Evolutionary conservation across 2,329 filamentous ascomycete genomes (phyloP).

Genomic region (Tolypocladium guangdongense): DNA sequence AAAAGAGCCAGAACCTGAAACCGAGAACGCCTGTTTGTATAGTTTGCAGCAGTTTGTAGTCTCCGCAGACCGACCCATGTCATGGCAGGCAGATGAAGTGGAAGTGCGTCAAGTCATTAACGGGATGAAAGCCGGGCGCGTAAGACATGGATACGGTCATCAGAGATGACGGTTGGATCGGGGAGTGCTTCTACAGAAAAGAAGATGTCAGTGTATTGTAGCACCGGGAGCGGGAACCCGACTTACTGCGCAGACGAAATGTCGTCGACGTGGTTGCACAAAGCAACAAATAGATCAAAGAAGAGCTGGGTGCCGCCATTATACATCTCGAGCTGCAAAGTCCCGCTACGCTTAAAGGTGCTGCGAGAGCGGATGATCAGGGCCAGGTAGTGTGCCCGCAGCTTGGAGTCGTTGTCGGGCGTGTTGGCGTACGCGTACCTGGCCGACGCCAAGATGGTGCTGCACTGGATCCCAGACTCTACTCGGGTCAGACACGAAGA

Average conservation of each 20-base stretch:
- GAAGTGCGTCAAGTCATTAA: constrained; percentile 12
- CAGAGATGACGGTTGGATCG: constrained; percentile 35
- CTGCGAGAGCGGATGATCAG: constrained; percentile 80
- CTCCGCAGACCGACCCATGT: neutral
- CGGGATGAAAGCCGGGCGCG: neutral
- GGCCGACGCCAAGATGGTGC: constrained; percentile 78
- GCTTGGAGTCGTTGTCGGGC: constrained; percentile 79
- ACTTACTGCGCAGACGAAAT: constrained; percentile 47
- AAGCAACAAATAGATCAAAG: constrained; percentile 87
- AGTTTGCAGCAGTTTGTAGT: neutral
- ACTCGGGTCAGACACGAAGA: neutral
- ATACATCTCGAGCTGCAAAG: constrained; percentile 94
- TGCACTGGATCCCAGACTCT: constrained; percentile 71
- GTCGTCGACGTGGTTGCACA: constrained; percentile 81
- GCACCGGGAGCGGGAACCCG: neutral
- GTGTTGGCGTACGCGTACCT: constrained; percentile 84
- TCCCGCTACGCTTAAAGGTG: constrained; percentile 88
- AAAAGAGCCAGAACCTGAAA: constrained; percentile 4
- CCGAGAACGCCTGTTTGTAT: constrained; percentile 1
- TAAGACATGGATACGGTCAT: neutral
- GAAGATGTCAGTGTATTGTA: neutral
- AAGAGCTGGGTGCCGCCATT: constrained; percentile 72
- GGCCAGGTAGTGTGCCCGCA: constrained; percentile 82
- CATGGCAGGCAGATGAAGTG: neutral
- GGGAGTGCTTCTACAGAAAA: constrained; percentile 23